phyloP scores from a whole-genome alignment of 2,329 filamentous ascomycete genomes.

The Colletotrichum endophyticum region DNA sequence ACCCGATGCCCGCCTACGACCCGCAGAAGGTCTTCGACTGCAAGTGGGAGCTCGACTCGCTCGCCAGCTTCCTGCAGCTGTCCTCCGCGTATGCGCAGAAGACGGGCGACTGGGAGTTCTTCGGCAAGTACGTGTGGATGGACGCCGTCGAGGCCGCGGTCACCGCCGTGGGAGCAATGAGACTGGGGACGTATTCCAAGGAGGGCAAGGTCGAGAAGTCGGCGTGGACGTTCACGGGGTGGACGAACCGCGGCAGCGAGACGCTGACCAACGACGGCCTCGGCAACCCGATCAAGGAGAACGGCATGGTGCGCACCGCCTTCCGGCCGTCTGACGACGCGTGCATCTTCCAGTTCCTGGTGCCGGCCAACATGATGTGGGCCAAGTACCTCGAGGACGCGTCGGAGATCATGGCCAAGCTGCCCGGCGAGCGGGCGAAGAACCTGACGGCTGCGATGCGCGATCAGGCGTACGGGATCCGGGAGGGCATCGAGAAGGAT shows the following conservation, averaged over 20 bases:
- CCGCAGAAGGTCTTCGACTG: slow-evolving; percentile 76
- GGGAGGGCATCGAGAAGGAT: slow-evolving; percentile 70
- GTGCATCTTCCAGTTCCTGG: slow-evolving; percentile 83
- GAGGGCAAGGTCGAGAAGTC: slow-evolving; percentile 58
- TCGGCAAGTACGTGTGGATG: slow-evolving; percentile 75
- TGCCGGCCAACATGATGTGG: slow-evolving; percentile 91
- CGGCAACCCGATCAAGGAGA: slow-evolving; percentile 82
- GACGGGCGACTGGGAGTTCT: slow-evolving; percentile 73
- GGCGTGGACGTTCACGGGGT: slow-evolving; percentile 81
- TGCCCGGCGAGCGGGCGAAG: slow-evolving; percentile 45
- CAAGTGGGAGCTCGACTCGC: slow-evolving; percentile 91
- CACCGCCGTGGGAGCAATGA: slow-evolving; percentile 71
- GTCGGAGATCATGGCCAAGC: slow-evolving; percentile 47
- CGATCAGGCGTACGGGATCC: slow-evolving; percentile 65
- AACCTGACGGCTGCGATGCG: slow-evolving; percentile 59
- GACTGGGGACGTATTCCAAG: slow-evolving; percentile 73
- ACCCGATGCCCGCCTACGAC: slow-evolving; percentile 69
- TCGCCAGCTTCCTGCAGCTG: slow-evolving; percentile 84
- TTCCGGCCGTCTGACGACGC: slow-evolving; percentile 88
- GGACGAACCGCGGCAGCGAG: slow-evolving; percentile 77
- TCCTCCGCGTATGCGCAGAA: slow-evolving; percentile 77
- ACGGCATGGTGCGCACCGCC: slow-evolving; percentile 83
- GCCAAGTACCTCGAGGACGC: slow-evolving; percentile 63
- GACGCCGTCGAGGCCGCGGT: slow-evolving; percentile 74
- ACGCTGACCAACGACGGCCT: slow-evolving; percentile 78